Percentiles rank a stretch among this genome's conserved stretches.
Evolutionary conservation across 331 rosid species (phyloP).

Genomic region (Telfairia occidentalis): DNA sequence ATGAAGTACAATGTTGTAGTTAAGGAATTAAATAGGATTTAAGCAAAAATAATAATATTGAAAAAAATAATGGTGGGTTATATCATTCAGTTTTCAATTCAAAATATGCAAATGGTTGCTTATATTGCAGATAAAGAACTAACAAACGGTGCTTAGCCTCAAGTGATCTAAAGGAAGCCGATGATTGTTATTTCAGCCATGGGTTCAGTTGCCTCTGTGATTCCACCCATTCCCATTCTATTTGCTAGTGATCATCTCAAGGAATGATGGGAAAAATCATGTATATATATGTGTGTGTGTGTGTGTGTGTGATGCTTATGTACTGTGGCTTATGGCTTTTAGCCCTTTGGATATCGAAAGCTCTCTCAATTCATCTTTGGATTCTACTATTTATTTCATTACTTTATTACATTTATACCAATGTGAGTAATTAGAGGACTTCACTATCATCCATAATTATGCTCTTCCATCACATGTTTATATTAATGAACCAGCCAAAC

Average conservation of each 20-base stretch:
- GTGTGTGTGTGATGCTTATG: not conserved
- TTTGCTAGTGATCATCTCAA: not conserved
- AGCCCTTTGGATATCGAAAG: not conserved
- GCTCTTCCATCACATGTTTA: no score
- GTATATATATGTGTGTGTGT: not conserved
- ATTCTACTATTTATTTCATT: not conserved
- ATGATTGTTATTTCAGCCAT: not conserved
- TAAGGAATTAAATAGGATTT: not conserved
- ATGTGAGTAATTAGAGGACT: no score
- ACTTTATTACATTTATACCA: not conserved
- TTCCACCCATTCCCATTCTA: not conserved
- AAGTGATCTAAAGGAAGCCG: not conserved
- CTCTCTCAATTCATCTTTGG: not conserved
- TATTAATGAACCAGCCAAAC: no score
- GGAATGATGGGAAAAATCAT: not conserved
- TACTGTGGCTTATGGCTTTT: not conserved
- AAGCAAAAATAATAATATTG: not conserved
- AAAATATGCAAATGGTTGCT: not conserved
- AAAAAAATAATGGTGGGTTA: not conserved
- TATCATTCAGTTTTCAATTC: not conserved
- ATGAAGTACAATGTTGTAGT: no score
- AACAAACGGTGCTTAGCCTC: not conserved
- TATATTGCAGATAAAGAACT: slow-evolving; percentile 4
- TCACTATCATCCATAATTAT: no score
- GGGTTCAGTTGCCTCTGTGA: not conserved